Percentiles rank a stretch among this genome's conserved stretches.
phyloP scores from a whole-genome alignment of 1,139 yeast genomes.

The Yamadazyma mexicana region DNA sequence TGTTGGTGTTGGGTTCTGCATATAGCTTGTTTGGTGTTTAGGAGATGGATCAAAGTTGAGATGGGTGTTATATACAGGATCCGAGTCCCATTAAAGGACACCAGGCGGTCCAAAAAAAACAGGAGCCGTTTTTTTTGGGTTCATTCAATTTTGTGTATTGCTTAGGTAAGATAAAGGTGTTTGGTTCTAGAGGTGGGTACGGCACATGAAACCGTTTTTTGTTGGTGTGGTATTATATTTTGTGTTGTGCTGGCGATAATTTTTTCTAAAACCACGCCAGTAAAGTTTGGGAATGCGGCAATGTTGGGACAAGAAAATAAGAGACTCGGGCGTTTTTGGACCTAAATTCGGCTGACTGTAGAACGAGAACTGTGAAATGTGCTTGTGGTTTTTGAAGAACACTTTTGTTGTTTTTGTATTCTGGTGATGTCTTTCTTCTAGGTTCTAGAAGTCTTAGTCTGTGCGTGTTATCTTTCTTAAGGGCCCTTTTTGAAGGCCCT shows the following conservation, averaged over 20 bases:
- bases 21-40: constrained; percentile 1
- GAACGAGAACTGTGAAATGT: too few relatives aligned
- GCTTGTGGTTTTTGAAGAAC: too few relatives aligned
- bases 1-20: constrained; percentile 4
- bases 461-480: too few relatives aligned
- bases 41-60: neutral
- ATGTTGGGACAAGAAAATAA: neutral
- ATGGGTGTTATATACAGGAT: neutral
- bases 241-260: too few relatives aligned
- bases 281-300: neutral
- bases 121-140: too few relatives aligned
- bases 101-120: too few relatives aligned
- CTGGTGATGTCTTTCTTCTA: too few relatives aligned
- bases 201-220: too few relatives aligned
- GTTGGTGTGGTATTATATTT: too few relatives aligned
- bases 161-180: neutral
- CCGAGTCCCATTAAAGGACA: neutral
- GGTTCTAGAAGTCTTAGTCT: too few relatives aligned
- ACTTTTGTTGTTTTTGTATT: neutral
- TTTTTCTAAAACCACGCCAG: too few relatives aligned
- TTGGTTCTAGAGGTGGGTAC: neutral
- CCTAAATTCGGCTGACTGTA: neutral
- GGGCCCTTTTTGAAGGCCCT: too few relatives aligned
- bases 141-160: neutral
- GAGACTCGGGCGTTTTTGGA: neutral